A percentile compares a stretch with the other conserved stretches of the same genome.
These are phyloP conservation scores for Aspergillus terreus DNA, from an alignment of 2,329 filamentous ascomycete species.

Conservation along the genomic window DNA sequence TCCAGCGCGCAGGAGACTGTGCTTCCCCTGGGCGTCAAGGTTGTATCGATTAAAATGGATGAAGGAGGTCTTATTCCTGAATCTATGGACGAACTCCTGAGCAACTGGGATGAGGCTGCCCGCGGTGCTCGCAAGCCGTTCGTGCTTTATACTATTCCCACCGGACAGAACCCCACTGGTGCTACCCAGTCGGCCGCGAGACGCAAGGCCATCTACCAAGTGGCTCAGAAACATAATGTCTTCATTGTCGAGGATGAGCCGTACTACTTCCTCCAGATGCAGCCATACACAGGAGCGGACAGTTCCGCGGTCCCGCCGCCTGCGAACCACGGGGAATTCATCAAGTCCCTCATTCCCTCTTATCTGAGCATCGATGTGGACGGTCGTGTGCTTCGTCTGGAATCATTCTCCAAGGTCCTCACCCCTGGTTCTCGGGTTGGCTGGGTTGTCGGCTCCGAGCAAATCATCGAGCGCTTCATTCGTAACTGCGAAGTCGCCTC, in stretches of 20 bases:
- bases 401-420: conserved; percentile 91
- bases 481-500: conserved; percentile 79
- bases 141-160: conserved; percentile 69
- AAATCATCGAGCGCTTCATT: conserved; percentile 77
- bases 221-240: conserved; percentile 79
- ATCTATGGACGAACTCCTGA: conserved; percentile 60
- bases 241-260: conserved; percentile 90
- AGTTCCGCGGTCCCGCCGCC: conserved; percentile 54
- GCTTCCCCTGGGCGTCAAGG: conserved; percentile 58
- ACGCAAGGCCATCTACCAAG: conserved; percentile 67
- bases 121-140: conserved; percentile 61
- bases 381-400: conserved; percentile 83
- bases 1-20: conserved; percentile 68
- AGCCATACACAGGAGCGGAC: conserved; percentile 61
- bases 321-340: conserved; percentile 65
- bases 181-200: conserved; percentile 70
- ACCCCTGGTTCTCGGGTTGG: conserved; percentile 76
- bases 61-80: conserved; percentile 61
- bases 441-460: conserved; percentile 84
- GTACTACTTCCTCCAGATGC: conserved; percentile 88
- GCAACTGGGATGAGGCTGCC: conserved; percentile 59
- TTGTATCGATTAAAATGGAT: conserved; percentile 63
- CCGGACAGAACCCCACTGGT: conserved; percentile 88
- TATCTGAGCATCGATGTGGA: conserved; percentile 78
- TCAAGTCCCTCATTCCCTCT: conserved; percentile 68